phyloP scores from a whole-genome alignment of 176 grass and related monocot genomes.

The Phragmites australis region DNA sequence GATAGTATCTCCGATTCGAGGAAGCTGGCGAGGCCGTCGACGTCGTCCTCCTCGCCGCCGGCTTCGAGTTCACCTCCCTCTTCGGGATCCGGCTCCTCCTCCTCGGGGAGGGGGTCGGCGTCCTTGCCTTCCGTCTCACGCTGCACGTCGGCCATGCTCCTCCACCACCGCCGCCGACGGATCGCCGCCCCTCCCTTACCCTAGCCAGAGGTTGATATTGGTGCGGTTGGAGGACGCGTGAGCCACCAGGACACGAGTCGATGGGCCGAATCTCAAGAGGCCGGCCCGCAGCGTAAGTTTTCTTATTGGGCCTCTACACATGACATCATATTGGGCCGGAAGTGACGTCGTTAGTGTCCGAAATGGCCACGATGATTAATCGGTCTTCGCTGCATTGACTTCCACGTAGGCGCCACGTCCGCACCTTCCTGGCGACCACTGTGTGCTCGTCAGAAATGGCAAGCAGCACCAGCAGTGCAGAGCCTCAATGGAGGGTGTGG shows the following conservation, averaged over 20 bases:
- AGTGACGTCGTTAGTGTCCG: too few species aligned
- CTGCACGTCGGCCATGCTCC: conserved; percentile 32
- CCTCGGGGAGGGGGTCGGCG: background rate
- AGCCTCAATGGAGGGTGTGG: too few species aligned
- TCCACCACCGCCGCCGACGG: conserved; percentile 32
- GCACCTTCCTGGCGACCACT: background rate
- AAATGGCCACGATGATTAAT: too few species aligned
- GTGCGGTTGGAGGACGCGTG: conserved; percentile 41
- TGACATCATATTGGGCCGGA: background rate
- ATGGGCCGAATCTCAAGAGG: conserved; percentile 40
- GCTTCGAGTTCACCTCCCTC: background rate
- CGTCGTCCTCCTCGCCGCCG: conserved; percentile 53
- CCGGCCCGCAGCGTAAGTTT: background rate
- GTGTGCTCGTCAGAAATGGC: background rate
- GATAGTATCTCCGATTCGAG: conserved; percentile 88
- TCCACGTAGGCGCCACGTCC: background rate
- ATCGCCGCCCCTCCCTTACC: conserved; percentile 36
- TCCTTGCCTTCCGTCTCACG: background rate
- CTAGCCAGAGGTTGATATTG: conserved; percentile 32
- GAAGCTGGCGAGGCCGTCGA: conserved; percentile 73
- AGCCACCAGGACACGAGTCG: background rate
- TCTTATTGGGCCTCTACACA: background rate
- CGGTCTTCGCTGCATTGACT: background rate
- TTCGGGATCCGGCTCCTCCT: background rate
- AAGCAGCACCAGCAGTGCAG: too few species aligned